Evolutionary conservation across 805 yeast genomes (phyloP).

Genomic region (Sungouiella thailandica): DNA sequence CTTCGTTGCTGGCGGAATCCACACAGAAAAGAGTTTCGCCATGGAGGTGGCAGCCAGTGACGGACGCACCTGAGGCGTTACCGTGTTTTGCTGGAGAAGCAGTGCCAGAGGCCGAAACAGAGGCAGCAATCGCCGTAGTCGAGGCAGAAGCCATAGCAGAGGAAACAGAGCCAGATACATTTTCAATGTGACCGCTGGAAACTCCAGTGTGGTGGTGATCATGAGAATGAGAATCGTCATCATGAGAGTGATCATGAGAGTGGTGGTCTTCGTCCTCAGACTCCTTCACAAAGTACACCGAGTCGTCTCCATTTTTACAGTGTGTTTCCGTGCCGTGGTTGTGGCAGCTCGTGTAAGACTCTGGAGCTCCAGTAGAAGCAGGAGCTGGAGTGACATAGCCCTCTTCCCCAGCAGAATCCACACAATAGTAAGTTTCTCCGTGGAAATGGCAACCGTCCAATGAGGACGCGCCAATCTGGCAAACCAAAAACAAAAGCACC

Average conservation of each 20-base stretch:
- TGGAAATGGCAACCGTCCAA: slow-evolving; percentile 5
- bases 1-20: slow-evolving; percentile 19
- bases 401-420: slow-evolving; percentile 2
- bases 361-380: not conserved
- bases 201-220: no score
- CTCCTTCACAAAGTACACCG: slow-evolving; percentile 2
- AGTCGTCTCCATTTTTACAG: slow-evolving; percentile 1
- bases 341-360: slow-evolving; percentile 4
- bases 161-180: no score
- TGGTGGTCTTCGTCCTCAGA: not conserved
- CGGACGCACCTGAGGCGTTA: slow-evolving; percentile 1
- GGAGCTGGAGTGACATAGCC: not conserved
- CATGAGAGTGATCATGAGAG: not conserved
- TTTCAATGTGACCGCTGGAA: no score
- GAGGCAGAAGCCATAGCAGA: no score
- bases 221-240: no score
- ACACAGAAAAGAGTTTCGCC: slow-evolving; percentile 16
- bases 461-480: no score
- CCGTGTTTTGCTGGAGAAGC: not conserved
- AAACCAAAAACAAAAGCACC: no score
- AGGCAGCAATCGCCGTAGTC: no score
- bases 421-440: slow-evolving; percentile 2
- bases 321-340: slow-evolving; percentile 3
- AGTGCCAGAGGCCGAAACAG: no score
- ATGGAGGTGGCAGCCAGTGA: slow-evolving; percentile 22